phyloP scores from a whole-genome alignment of 495 filamentous ascomycete genomes.

The Xylaria telfairii region DNA sequence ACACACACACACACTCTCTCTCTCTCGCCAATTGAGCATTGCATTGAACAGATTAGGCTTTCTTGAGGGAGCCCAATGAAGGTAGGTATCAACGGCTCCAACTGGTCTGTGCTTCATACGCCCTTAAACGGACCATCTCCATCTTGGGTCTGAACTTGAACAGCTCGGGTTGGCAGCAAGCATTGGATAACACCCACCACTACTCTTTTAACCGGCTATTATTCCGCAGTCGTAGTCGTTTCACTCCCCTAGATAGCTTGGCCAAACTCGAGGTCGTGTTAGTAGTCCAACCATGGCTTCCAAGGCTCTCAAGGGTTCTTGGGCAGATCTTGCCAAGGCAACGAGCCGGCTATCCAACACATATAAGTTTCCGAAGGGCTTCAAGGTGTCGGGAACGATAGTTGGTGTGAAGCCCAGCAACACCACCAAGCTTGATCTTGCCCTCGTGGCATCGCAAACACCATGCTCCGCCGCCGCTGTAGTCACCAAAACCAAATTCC shows the following conservation, averaged over 20 bases:
- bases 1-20: too few relatives aligned
- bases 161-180: slow-evolving; percentile 10
- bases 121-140: slow-evolving; percentile 13
- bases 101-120: slow-evolving; percentile 20
- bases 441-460: slow-evolving; percentile 82
- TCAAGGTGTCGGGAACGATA: slow-evolving; percentile 83
- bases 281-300: slow-evolving; percentile 14
- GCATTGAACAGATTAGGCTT: background rate
- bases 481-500: slow-evolving; percentile 98
- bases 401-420: slow-evolving; percentile 94
- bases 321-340: slow-evolving; percentile 25
- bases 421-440: slow-evolving; percentile 86
- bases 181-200: background rate
- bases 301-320: slow-evolving; percentile 22
- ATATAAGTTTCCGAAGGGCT: slow-evolving; percentile 89
- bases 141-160: slow-evolving; percentile 5
- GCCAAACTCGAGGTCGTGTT: background rate
- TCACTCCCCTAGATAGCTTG: slow-evolving; percentile 5
- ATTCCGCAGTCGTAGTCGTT: background rate
- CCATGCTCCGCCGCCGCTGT: slow-evolving; percentile 94
- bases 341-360: slow-evolving; percentile 36
- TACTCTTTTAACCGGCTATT: background rate
- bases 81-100: slow-evolving; percentile 10
- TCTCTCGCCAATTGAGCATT: background rate
- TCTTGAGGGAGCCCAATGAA: background rate